A percentile compares a stretch with the other conserved stretches of the same genome.
Conservation (phyloP, 306 rosid genomes). For the Gleditsia sinensis region DNA sequence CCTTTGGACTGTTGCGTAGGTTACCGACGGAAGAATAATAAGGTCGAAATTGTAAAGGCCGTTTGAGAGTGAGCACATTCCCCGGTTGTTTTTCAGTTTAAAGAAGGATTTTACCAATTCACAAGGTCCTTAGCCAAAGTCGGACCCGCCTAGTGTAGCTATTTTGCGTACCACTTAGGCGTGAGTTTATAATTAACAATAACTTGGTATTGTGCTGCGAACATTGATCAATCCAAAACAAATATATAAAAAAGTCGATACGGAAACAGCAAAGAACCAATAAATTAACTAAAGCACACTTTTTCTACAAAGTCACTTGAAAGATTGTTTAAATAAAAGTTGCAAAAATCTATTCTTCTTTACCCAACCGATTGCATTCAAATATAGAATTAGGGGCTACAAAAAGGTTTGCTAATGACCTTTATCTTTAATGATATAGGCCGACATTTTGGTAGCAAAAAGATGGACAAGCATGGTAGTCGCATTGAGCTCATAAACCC, state of each 20-base stretch:
- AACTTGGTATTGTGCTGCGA: no score
- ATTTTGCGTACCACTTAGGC: no score
- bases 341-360: neutral
- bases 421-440: constrained; percentile 19
- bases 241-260: constrained; percentile 1
- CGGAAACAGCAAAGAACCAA: neutral
- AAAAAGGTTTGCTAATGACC: constrained; percentile 2
- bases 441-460: constrained; percentile 20
- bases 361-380: constrained; percentile 10
- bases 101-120: no score
- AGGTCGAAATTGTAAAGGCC: constrained; percentile 17
- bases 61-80: constrained; percentile 17
- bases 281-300: constrained; percentile 1
- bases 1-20: constrained; percentile 19
- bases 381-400: constrained; percentile 23
- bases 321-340: neutral
- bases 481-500: constrained; percentile 37
- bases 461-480: constrained; percentile 29
- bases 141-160: no score
- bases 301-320: constrained; percentile 1
- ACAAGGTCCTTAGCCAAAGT: no score
- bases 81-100: neutral
- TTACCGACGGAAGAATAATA: neutral
- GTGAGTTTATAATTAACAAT: no score
- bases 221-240: constrained; percentile 5